These are phyloP conservation scores for Triticum turgidum DNA, from an alignment of 176 grass and related monocot species.

Conservation along the genomic window DNA sequence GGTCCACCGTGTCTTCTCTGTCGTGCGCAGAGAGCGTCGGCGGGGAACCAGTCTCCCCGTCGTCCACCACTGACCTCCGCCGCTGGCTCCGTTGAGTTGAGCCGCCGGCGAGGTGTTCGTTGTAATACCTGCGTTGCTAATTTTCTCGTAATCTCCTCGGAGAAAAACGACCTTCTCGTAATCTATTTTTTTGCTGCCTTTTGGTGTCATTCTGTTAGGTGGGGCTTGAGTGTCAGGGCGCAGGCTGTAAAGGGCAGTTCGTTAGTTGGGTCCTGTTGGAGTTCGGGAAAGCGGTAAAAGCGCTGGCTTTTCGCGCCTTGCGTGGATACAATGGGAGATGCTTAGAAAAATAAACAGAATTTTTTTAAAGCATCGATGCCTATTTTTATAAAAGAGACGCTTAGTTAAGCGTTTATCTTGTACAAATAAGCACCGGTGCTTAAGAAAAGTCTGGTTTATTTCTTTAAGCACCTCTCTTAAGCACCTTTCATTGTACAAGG, in stretches of 20 bases:
- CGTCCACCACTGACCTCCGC: slow-evolving; percentile 82
- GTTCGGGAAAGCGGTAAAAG: slow-evolving; percentile 33
- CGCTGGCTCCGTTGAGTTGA: slow-evolving; percentile 61
- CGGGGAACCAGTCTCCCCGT: slow-evolving; percentile 64
- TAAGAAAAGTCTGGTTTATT: too few relatives aligned
- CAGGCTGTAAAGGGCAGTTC: slow-evolving; percentile 29
- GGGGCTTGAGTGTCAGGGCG: slow-evolving; percentile 6
- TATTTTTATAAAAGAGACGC: too few relatives aligned
- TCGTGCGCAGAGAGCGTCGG: slow-evolving; percentile 80
- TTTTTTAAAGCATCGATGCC: too few relatives aligned
- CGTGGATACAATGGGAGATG: too few relatives aligned
- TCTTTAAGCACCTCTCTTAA: too few relatives aligned
- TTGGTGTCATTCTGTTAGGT: neutral
- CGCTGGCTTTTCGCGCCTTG: neutral
- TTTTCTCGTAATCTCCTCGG: neutral
- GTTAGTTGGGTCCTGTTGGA: neutral
- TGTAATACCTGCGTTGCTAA: neutral
- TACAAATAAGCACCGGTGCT: too few relatives aligned
- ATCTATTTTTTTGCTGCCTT: neutral
- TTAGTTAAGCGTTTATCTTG: too few relatives aligned
- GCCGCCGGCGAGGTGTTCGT: neutral
- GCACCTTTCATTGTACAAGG: too few relatives aligned
- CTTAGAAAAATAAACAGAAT: too few relatives aligned
- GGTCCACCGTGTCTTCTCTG: slow-evolving; percentile 71
- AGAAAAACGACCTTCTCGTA: neutral